Base-by-base conservation (phyloP, 306 rosid genomes). In the Cyamopsis tetragonoloba region DNA sequence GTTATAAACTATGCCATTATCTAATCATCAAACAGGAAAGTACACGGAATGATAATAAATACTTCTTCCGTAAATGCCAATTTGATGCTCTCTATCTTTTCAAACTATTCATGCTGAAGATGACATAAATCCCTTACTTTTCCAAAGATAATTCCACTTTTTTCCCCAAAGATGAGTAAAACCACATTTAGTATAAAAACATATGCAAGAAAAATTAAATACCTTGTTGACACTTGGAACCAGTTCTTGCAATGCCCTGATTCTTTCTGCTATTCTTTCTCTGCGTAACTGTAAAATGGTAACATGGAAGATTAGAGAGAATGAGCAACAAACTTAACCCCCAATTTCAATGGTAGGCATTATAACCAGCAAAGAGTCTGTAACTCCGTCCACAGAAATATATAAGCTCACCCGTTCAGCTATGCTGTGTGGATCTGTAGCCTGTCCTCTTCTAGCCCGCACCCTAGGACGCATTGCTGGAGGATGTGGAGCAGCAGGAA, bases 351-450 rank as follows among this genome's bases (percentile, higher is more conserved):
- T 7, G 14, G 31, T 18, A 38, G 72, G 17, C 15, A 65, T 38
- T 55, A 57, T 30, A 44, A 54, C 58, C 26, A 57, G 58, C 27
- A 61, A 32, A 51, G 18, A 41, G 61, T 72, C 3, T 12, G 5
- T 6, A 48, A n/a, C n/a, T n/a, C n/a, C n/a, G n/a, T 60, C 58
- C 58, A 35, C 32, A 63, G 12, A 68, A 77, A 55, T 18, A 28
- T 71, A 28, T 38, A 71, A 74, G 74, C 88, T 70, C 81, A 93
- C 99, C 86, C 99, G 83, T 80, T 93, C 99, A 49, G 99, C 99
- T 77, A 90, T 93, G 81, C 99, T 93, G 81, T 93, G 99, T 38
- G 99, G 97, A 82, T 93, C 99, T 3, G 99, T 93, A 65, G 99
- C 99, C 74, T 93, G 99, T 70, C 99, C 99, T 75, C 99, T 77